Conservation (phyloP, 495 filamentous ascomycete genomes). For the Xylaria scruposa region DNA sequence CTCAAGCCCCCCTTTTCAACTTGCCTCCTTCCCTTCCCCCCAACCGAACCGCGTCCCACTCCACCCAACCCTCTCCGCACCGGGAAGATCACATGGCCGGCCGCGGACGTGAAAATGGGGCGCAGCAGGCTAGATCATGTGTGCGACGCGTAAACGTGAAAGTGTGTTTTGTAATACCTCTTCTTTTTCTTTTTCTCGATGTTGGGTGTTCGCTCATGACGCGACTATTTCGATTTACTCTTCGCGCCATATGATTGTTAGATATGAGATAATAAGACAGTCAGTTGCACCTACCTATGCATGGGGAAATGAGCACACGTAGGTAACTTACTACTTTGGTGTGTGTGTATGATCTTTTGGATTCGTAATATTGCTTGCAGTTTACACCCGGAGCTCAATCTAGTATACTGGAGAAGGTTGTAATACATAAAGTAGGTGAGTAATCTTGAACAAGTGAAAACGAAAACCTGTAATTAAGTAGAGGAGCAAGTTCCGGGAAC, state of each 20-base stretch:
- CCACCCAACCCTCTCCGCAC: conserved; percentile 21
- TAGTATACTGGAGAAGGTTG: background rate
- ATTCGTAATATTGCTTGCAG: background rate
- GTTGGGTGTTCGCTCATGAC: background rate
- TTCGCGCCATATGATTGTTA: background rate
- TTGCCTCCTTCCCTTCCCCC: conserved; percentile 1
- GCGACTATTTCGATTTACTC: background rate
- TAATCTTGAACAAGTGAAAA: background rate
- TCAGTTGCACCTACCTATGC: background rate
- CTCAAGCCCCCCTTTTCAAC: conserved; percentile 4
- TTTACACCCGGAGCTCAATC: background rate
- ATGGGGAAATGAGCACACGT: background rate
- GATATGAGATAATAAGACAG: background rate
- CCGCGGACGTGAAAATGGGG: conserved; percentile 20
- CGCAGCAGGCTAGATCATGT: conserved; percentile 22
- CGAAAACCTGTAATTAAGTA: conserved; percentile 12
- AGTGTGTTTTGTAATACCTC: conserved; percentile 5
- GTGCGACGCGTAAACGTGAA: conserved; percentile 17
- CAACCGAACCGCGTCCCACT: conserved; percentile 25
- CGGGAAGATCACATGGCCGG: conserved; percentile 27
- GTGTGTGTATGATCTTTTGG: background rate
- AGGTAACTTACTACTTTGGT: background rate
- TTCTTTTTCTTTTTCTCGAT: background rate
- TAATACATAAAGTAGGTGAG: background rate
- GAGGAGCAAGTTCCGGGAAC: background rate